Evolutionary conservation across 2,329 filamentous ascomycete genomes (phyloP), one percentile per base, ranked within the genome.

Genomic region (Trichophyton equinum): DNA sequence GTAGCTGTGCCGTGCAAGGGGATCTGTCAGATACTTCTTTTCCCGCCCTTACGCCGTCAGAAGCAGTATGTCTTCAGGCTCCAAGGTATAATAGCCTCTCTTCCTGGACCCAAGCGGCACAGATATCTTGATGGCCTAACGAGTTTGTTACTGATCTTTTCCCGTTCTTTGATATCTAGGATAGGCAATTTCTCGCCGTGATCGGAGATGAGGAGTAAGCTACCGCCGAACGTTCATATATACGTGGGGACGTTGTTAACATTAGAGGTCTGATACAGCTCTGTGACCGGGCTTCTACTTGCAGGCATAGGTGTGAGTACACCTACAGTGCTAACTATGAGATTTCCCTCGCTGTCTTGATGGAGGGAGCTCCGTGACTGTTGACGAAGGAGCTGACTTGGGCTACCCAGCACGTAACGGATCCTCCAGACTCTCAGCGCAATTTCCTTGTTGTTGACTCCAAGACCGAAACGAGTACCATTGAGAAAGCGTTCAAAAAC

Each of bases 391-490:
- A 25, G 18, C 30, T 42, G 11, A 38, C 55, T 20, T 25, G 30
- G 7, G 33, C 11, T 30, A 2, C 47, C 59, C 65, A 96, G 91
- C 92, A 97, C 74, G 91, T 97, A 65, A 95, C 91, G 15, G 82
- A 87, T 60, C 87, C 89, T 5, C 89, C 92, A 51, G 90, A 95
- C 72, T 83, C 88, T 44, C 88, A 96, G 73, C 95, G 96, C 80
- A 99, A 99, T 81, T 99, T 96, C 78, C 85, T 99, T 8, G 90
- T 99, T 61, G 94, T 99, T 64, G 92, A 99, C 75, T 79, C 76
- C 72, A 97, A 97, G 81, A 99, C 92, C 42, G 91, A 96, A 67
- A 94, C 82, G 59, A 79, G 88, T 2, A 80, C 88, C 61, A 96
- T 99, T 71, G 94, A 97, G 75, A 83, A 85, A 40, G 87, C 91